Evolutionary conservation across 1,139 yeast genomes (phyloP).

Genomic region (Yamadazyma blattariae): DNA sequence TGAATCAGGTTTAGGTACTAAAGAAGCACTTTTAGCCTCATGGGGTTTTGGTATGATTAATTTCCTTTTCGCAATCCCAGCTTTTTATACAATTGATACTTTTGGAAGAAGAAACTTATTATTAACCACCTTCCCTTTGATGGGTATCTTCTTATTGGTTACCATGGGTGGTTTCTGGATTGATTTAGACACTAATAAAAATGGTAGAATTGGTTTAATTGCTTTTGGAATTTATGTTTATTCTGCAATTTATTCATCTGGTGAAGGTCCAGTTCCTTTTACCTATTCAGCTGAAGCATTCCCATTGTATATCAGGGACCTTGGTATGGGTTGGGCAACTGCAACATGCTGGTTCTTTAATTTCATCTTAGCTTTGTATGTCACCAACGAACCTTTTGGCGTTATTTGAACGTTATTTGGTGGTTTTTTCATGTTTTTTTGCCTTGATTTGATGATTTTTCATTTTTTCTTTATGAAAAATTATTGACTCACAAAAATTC

Average conservation of each 20-base stretch:
- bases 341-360: slow-evolving; percentile 87
- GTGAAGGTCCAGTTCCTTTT: slow-evolving; percentile 91
- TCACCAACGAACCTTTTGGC: too few relatives aligned
- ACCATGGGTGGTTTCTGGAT: slow-evolving; percentile 81
- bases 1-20: slow-evolving; percentile 60
- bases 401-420: too few relatives aligned
- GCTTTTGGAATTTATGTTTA: slow-evolving; percentile 72
- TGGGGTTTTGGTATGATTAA: slow-evolving; percentile 86
- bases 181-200: slow-evolving; percentile 30
- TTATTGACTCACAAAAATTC: too few relatives aligned
- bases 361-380: slow-evolving; percentile 73
- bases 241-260: slow-evolving; percentile 74
- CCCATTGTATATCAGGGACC: slow-evolving; percentile 79
- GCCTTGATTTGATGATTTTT: too few relatives aligned
- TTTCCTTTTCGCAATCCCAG: slow-evolving; percentile 80
- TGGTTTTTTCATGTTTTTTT: too few relatives aligned
- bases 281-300: slow-evolving; percentile 84
- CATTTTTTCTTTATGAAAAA: too few relatives aligned
- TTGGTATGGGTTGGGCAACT: slow-evolving; percentile 84
- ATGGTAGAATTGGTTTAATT: slow-evolving; percentile 63
- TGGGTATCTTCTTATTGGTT: slow-evolving; percentile 63
- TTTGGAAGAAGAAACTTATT: slow-evolving; percentile 75
- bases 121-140: slow-evolving; percentile 71
- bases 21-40: slow-evolving; percentile 70
- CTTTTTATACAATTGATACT: slow-evolving; percentile 75